These are phyloP conservation scores for Yamadazyma phyllophila DNA, from an alignment of 805 yeast genomes.

Conservation along the genomic window DNA sequence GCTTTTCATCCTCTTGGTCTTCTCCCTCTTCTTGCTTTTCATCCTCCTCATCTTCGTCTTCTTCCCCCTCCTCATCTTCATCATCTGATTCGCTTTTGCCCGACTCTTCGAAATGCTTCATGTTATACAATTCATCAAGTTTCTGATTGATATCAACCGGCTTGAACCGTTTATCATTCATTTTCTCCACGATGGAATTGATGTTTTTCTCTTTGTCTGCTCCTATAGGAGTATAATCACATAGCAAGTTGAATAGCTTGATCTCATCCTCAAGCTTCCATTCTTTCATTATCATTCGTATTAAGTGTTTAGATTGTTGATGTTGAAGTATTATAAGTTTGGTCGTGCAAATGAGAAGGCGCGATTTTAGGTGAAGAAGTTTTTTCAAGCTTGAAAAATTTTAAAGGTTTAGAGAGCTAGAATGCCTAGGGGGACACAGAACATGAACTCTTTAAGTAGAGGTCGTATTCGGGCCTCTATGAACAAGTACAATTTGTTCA, in stretches of 20 bases:
- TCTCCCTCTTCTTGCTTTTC: slow-evolving; percentile 16
- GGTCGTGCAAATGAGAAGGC: slow-evolving; percentile 3
- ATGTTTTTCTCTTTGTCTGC: slow-evolving; percentile 42
- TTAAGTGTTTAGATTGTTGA: background rate
- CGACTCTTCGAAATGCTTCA: slow-evolving; percentile 46
- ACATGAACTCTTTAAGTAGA: slow-evolving; percentile 56
- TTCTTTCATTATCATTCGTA: slow-evolving; percentile 6
- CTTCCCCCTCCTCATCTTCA: slow-evolving; percentile 9
- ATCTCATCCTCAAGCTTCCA: slow-evolving; percentile 69
- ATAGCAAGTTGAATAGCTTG: slow-evolving; percentile 55
- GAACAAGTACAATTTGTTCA: slow-evolving; percentile 90
- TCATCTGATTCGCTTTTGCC: slow-evolving; percentile 13
- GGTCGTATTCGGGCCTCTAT: slow-evolving; percentile 84
- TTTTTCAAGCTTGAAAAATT: slow-evolving; percentile 5
- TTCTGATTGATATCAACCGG: slow-evolving; percentile 58
- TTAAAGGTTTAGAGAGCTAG: background rate
- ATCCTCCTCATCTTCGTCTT: slow-evolving; percentile 6
- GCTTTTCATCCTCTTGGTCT: slow-evolving; percentile 20
- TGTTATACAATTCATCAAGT: slow-evolving; percentile 51
- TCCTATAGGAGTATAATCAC: slow-evolving; percentile 72
- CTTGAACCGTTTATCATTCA: slow-evolving; percentile 21
- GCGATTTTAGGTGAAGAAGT: background rate
- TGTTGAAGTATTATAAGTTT: too few species aligned
- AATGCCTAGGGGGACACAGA: slow-evolving; percentile 64
- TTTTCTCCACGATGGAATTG: slow-evolving; percentile 38